Conservation (phyloP, 2,329 filamentous ascomycete species). For the Exophiala viscosa region DNA sequence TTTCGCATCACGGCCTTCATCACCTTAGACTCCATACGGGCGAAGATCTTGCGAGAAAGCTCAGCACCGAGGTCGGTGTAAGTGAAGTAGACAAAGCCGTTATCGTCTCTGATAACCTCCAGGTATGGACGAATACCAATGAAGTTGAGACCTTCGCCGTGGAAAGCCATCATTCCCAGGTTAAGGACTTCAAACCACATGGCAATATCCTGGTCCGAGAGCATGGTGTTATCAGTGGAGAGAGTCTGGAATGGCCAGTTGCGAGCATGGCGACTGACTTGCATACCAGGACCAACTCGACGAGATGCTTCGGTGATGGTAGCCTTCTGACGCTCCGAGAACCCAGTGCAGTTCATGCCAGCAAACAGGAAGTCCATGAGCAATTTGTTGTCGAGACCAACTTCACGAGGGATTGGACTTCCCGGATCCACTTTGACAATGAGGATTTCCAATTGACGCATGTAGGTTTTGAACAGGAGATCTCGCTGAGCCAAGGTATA, state of each 20-base stretch:
- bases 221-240: slow-evolving; percentile 5
- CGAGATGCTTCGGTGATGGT: slow-evolving; percentile 13
- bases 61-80: slow-evolving; percentile 13
- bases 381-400: slow-evolving; percentile 40
- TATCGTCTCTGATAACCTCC: slow-evolving; percentile 10
- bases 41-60: slow-evolving; percentile 12
- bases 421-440: slow-evolving; percentile 53
- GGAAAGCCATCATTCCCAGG: slow-evolving; percentile 12
- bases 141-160: slow-evolving; percentile 5
- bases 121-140: slow-evolving; percentile 16
- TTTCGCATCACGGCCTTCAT: slow-evolving; percentile 12
- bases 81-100: slow-evolving; percentile 15
- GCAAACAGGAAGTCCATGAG: slow-evolving; percentile 39
- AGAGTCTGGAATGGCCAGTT: slow-evolving; percentile 28
- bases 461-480: slow-evolving; percentile 40
- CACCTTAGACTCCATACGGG: slow-evolving; percentile 13
- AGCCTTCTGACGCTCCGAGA: slow-evolving; percentile 40
- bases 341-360: slow-evolving; percentile 41
- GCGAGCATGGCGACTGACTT: slow-evolving; percentile 14
- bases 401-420: slow-evolving; percentile 24
- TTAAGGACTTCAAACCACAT: slow-evolving; percentile 26
- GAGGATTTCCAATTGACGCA: slow-evolving; percentile 64
- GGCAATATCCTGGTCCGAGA: slow-evolving; percentile 21
- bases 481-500: slow-evolving; percentile 49
- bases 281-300: slow-evolving; percentile 8